phyloP scores from a whole-genome alignment of 2,329 filamentous ascomycete genomes.

The Hypoxylon sp. region DNA sequence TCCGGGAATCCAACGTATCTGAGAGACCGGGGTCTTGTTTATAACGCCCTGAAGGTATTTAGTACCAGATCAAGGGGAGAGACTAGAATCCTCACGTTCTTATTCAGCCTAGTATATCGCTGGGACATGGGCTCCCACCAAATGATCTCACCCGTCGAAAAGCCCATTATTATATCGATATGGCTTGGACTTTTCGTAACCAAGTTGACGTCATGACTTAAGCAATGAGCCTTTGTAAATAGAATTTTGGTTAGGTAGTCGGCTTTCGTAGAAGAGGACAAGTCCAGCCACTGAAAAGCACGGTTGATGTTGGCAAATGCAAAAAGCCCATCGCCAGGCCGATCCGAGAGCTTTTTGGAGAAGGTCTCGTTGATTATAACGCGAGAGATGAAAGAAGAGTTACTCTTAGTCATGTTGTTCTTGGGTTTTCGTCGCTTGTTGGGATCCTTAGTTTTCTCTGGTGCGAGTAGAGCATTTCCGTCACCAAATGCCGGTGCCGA shows the following conservation, averaged over 20 bases:
- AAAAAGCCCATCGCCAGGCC: slow-evolving; percentile 82
- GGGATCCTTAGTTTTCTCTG: slow-evolving; percentile 74
- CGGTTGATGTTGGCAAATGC: slow-evolving; percentile 96
- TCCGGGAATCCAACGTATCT: slow-evolving; percentile 93
- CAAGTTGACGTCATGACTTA: slow-evolving; percentile 93
- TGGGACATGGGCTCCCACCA: slow-evolving; percentile 99
- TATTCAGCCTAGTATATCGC: slow-evolving; percentile 94
- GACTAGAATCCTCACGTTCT: slow-evolving; percentile 74
- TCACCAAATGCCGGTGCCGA: slow-evolving; percentile 82
- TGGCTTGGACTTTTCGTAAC: slow-evolving; percentile 83
- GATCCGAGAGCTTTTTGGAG: slow-evolving; percentile 82
- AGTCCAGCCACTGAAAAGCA: slow-evolving; percentile 94
- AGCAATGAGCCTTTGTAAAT: slow-evolving; percentile 94
- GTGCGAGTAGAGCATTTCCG: slow-evolving; percentile 79
- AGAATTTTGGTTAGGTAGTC: slow-evolving; percentile 96
- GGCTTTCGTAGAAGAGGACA: slow-evolving; percentile 80
- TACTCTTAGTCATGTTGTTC: slow-evolving; percentile 98
- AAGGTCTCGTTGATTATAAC: slow-evolving; percentile 90
- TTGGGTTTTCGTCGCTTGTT: slow-evolving; percentile 93
- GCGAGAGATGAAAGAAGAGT: slow-evolving; percentile 97
- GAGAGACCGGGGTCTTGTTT: slow-evolving; percentile 84
- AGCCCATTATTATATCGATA: slow-evolving; percentile 93
- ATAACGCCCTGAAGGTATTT: slow-evolving; percentile 75
- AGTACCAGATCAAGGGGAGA: slow-evolving; percentile 2
- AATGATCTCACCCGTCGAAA: slow-evolving; percentile 95